Evolutionary conservation across 768 basidiomycete species (phyloP).

Genomic region (Hydnum rufescens): DNA sequence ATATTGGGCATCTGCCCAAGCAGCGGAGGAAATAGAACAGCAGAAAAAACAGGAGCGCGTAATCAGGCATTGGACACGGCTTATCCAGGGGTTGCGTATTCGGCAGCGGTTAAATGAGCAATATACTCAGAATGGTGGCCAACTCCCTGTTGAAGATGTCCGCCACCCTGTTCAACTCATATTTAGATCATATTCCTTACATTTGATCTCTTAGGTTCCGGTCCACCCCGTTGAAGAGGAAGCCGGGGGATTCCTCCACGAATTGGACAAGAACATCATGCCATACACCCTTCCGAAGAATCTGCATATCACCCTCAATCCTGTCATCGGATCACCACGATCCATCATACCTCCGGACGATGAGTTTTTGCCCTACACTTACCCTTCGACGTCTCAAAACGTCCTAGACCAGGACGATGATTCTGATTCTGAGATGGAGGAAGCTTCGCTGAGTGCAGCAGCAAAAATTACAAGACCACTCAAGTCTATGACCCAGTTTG

Average conservation of each 20-base stretch:
- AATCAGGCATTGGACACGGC: conserved; percentile 70
- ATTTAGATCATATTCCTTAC: no score
- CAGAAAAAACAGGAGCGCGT: conserved; percentile 59
- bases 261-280: neutral
- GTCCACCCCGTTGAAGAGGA: neutral
- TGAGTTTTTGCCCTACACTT: no score
- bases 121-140: conserved; percentile 23
- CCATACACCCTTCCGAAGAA: neutral
- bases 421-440: no score
- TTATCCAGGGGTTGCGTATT: conserved; percentile 77
- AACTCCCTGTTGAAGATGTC: neutral
- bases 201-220: neutral
- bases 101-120: conserved; percentile 64
- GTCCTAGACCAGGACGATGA: no score
- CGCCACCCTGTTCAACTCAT: neutral
- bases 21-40: conserved; percentile 55
- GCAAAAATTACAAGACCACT: no score
- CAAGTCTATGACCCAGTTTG: no score
- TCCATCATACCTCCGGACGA: no score
- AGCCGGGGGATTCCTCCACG: neutral
- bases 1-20: conserved; percentile 62
- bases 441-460: no score
- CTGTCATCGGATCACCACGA: no score
- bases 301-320: no score
- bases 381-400: no score